Conservation (phyloP, 2,329 filamentous ascomycete genomes). For the Penicillium oxalicum region DNA sequence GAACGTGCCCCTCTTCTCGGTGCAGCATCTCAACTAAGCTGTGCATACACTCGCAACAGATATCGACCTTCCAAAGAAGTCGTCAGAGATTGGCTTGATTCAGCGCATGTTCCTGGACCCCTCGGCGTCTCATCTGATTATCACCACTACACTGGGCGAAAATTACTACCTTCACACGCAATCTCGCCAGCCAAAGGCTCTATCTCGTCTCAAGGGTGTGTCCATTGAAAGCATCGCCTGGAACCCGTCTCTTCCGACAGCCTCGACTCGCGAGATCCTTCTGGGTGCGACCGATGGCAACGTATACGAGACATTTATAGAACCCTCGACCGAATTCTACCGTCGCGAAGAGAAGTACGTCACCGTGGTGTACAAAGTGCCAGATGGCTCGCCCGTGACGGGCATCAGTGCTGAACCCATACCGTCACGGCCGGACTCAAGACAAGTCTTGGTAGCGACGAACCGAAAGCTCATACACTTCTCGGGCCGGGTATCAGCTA, state of each 20-base stretch:
- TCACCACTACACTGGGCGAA: slow-evolving; percentile 85
- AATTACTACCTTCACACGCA: slow-evolving; percentile 98
- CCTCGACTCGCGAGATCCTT: slow-evolving; percentile 89
- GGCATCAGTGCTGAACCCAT: slow-evolving; percentile 80
- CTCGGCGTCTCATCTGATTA: slow-evolving; percentile 86
- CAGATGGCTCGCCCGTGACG: slow-evolving; percentile 69
- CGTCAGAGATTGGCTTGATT: slow-evolving; percentile 85
- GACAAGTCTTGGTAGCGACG: slow-evolving; percentile 75
- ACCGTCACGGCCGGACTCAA: slow-evolving; percentile 60
- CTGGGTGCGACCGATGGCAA: slow-evolving; percentile 89
- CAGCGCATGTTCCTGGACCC: slow-evolving; percentile 96
- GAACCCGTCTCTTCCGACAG: slow-evolving; percentile 88
- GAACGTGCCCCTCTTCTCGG: slow-evolving; percentile 4
- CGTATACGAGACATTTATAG: slow-evolving; percentile 91
- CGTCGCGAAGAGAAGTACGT: slow-evolving; percentile 89
- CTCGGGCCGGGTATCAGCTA: slow-evolving; percentile 61
- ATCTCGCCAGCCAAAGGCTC: slow-evolving; percentile 75
- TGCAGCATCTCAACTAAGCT: slow-evolving; percentile 13
- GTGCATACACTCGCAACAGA: slow-evolving; percentile 50
- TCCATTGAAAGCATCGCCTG: slow-evolving; percentile 85
- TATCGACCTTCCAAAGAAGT: slow-evolving; percentile 92
- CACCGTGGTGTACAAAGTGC: slow-evolving; percentile 73
- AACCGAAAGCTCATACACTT: slow-evolving; percentile 74
- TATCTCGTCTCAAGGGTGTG: slow-evolving; percentile 78
- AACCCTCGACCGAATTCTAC: slow-evolving; percentile 92